Evolutionary conservation across 129 eudicot species (phyloP), one percentile per base, ranked within the genome.

Genomic region (Daucus carota): DNA sequence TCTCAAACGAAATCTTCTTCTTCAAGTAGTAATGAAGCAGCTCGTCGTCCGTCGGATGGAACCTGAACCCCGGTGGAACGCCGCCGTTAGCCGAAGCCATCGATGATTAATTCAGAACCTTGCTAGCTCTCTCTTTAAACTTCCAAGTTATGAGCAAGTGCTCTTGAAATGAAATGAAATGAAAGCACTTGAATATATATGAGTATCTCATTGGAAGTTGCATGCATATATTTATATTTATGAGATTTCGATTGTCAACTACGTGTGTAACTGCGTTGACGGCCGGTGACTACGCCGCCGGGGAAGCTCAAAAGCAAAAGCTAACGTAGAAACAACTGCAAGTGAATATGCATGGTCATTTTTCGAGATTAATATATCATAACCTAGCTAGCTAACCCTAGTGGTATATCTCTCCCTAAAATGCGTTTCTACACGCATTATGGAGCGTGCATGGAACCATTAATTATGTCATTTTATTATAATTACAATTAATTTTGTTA

Each of bases 31-130:
- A 92, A 73, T 92, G 98, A 43, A 92, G 90, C 62, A 92, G 90
- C 85, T 92, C 98, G 76, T 92, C 98, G 34, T 92, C 98, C 32
- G 98, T 92, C 41, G 98, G 98, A 79, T 92, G 98, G 74, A 92
- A 92, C 85, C 98, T 81, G 71, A 92, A 92, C 77, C 98, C 98
- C 5, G 98, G 98, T 31, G 98, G 98, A 78, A 92, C 98, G 24
- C 92, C 92, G 0, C 96, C 92, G 46, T 84, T 88, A 17, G 92
- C 80, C 44, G 97, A 76, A 26, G 80, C 82, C 96, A 90, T 84
- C 54, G 46, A 3, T 72, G 5, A 36, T 2, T 36, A 36, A n/a
- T n/a, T n/a, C n/a, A n/a, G n/a, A n/a, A n/a, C n/a, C n/a, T n/a
- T n/a, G n/a, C n/a, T n/a, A n/a, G n/a, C n/a, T n/a, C n/a, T n/a